Base-by-base conservation (phyloP, 2,329 filamentous ascomycete genomes). In the Fusarium protoensiforme region DNA sequence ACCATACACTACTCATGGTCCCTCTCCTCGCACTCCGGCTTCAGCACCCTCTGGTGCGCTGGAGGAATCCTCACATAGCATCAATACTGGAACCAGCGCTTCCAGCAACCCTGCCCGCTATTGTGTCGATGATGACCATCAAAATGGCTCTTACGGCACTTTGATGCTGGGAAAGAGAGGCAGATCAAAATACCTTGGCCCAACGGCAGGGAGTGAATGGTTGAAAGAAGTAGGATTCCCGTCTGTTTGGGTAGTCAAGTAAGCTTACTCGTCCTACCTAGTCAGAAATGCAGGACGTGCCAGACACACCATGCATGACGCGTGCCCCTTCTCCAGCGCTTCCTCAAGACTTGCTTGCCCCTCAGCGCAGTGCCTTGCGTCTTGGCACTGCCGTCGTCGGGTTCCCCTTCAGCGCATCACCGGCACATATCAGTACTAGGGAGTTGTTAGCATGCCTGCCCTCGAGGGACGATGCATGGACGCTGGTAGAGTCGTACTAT, bases 191-290 rank as follows among this genome's bases (percentile, higher is more conserved):
- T 62, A 62, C 39, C 43, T 62, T 9, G 59, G 59, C 6, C 59
- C 59, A 35, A 62, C 59, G 31, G 59, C 59, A 29, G 59, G 59
- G 24, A 62, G 59, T 18, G 59, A 62, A 53, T 62, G 59, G 59
- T 10, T 62, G 43, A 62, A 62, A 38, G 59, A 62, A 8, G 59
- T 62, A 53, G 10, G 4, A 16, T 16, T 11, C 22, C n/a, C 24
- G 5, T 5, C 22, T 20, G 5, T 16, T 13, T 53, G 7, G 16
- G 16, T 6, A 18, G 31, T 6, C 6, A 33, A 24, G 6, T 7
- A 16, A 62, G 20, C 41, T 38, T 31, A 62, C 33, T 13, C 4
- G n/a, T 53, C 20, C 7, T 35, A 5, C 18, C 31, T 41, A 62
- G 59, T 62, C 59, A 7, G 59, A 62, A 62, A 62, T 48, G 18